Base-by-base conservation (phyloP, 176 grass and related monocot species). In the Cenchrus fungigraminus region DNA sequence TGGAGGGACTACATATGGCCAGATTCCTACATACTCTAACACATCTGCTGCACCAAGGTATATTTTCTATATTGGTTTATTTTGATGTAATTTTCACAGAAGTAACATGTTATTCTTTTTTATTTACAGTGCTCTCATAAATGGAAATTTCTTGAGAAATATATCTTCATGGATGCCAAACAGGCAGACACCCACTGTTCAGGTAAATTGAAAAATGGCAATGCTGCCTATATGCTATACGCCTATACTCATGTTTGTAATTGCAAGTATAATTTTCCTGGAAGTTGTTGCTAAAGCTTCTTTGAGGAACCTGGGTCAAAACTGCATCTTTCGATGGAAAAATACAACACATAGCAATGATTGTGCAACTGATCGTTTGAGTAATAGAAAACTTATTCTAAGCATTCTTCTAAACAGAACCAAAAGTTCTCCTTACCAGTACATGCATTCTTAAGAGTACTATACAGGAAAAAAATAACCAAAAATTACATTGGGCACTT, bases 111-210 rank as follows among this genome's bases (percentile, higher is more conserved):
- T n/a, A 51, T 54, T 58, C 10, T 28, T 31, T 51, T 46, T 49
- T 65, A 88, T 71, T 82, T 58, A 32, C 84, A 98, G 89, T 40
- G 68, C 93, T 86, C 81, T 95, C 59, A 89, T 90, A 54, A 85
- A 89, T 82, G 89, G 78, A 85, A 98, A 95, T 82, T 76, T 98
- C 73, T 90, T 92, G 77, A 95, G 96, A 85, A 95, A 90, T 60
- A 72, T 98, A 83, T 90, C 96, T 72, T 95, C 96, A 79, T 98
- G 96, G 96, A 91, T 98, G 58, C 96, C 88, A 72, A 90, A 57
- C 65, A 95, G 86, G 70, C 83, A 78, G 17, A 61, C 86, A 60
- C 45, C 96, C 65, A 51, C 87, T 79, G 43, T 50, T 91, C 87
- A 92, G 96, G 96, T 94, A 90, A 89, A 56, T 63, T 52, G 47